Base-by-base conservation (phyloP, 108 stramenopile species). In the Asterionellopsis glacialis region DNA sequence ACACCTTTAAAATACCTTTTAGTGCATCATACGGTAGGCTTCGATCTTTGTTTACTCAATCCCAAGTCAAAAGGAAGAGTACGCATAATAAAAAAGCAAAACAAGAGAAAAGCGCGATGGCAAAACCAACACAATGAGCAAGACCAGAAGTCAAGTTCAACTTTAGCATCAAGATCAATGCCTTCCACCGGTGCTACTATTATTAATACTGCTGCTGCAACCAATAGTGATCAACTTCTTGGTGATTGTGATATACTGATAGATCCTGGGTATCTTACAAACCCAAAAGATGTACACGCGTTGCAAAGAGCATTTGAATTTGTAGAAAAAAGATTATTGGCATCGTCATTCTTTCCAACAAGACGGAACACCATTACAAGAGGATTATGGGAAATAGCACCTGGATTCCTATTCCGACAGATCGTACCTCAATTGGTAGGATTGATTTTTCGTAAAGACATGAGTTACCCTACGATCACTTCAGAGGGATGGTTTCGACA, bases 241-340 rank as follows among this genome's bases (percentile, higher is more conserved):
- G 61, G 68, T 40, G 69, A 83, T 14, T 64, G 75, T 51, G 40
- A 63, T 22, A 45, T 85, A 16, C 23, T 68, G 25, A 63, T 81
- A 25, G 67, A 83, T 62, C 76, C 78, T 11, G 73, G 64, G 21
- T 89, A 89, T 62, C 61, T 85, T 13, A 55, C 70, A 11, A 67
- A 85, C 57, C 50, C 70, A 19, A 18, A 27, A 11, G 87, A 88
- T 41, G 26, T 78, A 11, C 67, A 66, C 11, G 66, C 78, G 2
- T 57, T 87, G 14, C 70, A 56, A 60, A 69, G 70, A 1, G 70
- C 66, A 55, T 52, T 45, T 0, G 70, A 56, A 28, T 77, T 2
- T 7, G 7, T 7, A 33, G 33, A 33, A 33, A 33, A 33, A 2
- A 33, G 33, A 33, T 33, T 33, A 2, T 33, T 33, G 33, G 33